phyloP scores from a whole-genome alignment of 2,329 filamentous ascomycete genomes.

The Fusarium buxicola region DNA sequence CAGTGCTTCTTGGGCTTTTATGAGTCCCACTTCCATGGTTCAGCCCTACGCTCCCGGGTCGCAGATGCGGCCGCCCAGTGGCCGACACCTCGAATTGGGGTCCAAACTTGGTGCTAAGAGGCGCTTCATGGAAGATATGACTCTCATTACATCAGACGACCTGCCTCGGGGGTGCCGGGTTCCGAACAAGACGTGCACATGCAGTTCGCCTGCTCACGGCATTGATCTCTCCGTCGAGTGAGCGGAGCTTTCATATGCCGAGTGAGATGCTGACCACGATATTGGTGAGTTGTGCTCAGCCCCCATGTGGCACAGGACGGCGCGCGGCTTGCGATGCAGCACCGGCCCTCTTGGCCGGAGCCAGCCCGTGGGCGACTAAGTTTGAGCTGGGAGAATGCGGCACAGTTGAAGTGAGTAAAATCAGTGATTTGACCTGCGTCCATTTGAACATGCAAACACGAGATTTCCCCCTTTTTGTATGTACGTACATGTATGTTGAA shows the following conservation, averaged over 20 bases:
- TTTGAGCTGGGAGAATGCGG: constrained; percentile 4
- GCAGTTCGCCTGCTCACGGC: constrained; percentile 1
- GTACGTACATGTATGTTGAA: constrained; percentile 20
- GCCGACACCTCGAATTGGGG: constrained; percentile 12
- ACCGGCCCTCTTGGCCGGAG: constrained; percentile 2
- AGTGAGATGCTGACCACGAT: constrained; percentile 37
- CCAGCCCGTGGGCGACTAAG: constrained; percentile 1
- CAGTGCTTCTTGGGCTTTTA: constrained; percentile 4
- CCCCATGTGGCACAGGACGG: constrained; percentile 27
- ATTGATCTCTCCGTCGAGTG: constrained; percentile 14
- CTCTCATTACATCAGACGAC: constrained; percentile 9
- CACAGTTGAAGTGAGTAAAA: constrained; percentile 6
- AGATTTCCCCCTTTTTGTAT: constrained; percentile 30
- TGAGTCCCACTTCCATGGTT: constrained; percentile 38
- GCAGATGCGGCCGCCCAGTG: constrained; percentile 31
- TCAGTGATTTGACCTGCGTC: constrained; percentile 22
- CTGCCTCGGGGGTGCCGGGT: background rate
- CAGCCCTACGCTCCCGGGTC: constrained; percentile 39
- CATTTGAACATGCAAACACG: constrained; percentile 28
- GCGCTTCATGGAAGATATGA: constrained; percentile 9
- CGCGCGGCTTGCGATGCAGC: constrained; percentile 16
- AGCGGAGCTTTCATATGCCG: constrained; percentile 24
- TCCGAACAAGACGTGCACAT: background rate
- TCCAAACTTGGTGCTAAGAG: constrained; percentile 1
- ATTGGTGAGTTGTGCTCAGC: constrained; percentile 29